Conservation (phyloP, 2,329 filamentous ascomycete genomes). For the Penicillium sp. region DNA sequence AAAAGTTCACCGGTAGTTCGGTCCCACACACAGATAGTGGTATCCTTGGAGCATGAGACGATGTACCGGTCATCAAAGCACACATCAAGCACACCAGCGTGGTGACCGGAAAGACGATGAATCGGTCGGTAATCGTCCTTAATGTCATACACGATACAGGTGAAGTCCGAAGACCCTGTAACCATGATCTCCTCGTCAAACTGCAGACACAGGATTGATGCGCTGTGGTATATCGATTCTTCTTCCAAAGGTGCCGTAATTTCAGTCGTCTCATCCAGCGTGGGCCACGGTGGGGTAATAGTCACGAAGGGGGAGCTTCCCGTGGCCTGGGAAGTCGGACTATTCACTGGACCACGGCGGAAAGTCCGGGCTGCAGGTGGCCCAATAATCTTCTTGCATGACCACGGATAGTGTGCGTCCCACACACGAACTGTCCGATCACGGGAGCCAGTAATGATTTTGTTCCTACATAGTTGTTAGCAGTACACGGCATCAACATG, state of each 20-base stretch:
- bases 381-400: conserved; percentile 83
- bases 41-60: conserved; percentile 95
- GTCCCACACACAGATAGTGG: conserved; percentile 91
- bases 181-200: conserved; percentile 92
- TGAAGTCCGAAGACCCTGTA: conserved; percentile 88
- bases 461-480: conserved; percentile 61
- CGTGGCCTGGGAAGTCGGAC: conserved; percentile 42
- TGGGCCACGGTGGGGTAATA: conserved; percentile 52
- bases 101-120: conserved; percentile 72
- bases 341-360: conserved; percentile 45
- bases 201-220: conserved; percentile 90
- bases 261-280: conserved; percentile 52
- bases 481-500: background rate
- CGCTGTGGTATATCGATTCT: conserved; percentile 68
- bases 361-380: conserved; percentile 57
- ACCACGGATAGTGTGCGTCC: conserved; percentile 80
- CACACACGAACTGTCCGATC: conserved; percentile 95
- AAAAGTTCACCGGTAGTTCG: conserved; percentile 72
- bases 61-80: conserved; percentile 91
- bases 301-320: conserved; percentile 46
- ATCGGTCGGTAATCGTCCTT: conserved; percentile 75
- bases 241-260: conserved; percentile 23
- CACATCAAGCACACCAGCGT: conserved; percentile 86
- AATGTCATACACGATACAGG: conserved; percentile 88
- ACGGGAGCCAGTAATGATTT: conserved; percentile 94